Base-by-base conservation (phyloP, 345 rosid genomes). In the Eucalyptus pauciflora region DNA sequence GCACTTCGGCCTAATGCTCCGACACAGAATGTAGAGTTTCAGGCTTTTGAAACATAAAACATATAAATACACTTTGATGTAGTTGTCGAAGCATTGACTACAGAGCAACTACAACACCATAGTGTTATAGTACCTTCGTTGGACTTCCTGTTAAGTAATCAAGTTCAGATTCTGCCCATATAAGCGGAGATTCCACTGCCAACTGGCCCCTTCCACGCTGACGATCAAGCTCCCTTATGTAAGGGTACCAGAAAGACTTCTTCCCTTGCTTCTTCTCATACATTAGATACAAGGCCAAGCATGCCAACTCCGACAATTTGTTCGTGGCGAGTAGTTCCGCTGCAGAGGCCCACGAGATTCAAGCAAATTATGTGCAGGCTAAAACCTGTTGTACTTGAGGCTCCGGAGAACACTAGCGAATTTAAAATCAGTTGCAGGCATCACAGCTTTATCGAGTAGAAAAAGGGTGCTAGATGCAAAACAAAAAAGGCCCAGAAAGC, bases 181-280 rank as follows among this genome's bases (percentile, higher is more conserved):
- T 89, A 91, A 97, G 96, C 1, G 99, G 99, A 88, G 99, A 97
- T 90, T 96, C 99, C 76, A 95, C 99, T 87, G 98, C 98, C 83
- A 96, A 89, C 91, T 96, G 99, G 31, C 99, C 98, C 89, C 99
- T 92, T 54, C 99, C 99, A 86, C 99, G 93, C 91, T 97, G 99
- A 60, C 98, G 99, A 94, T 97, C 99, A 88, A 97, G 99, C 93
- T 97, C 99, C 93, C 94, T 92, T 88, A 97, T 97, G 89, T 95
- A 97, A 1, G 99, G 99, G 91, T 96, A 94, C 99, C 99, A 97
- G 24, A 96, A 96, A 41, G 99, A 97, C 88, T 95, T 94, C 93
- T 94, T 95, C 54, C 99, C 99, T 94, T 97, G 98, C 91, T 97
- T 96, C 95, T 96, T 96, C 94, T 97, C 99, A 91, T 97, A 97